phyloP scores from a whole-genome alignment of 106 monocot species.

The Apostasia shenzhenica region DNA sequence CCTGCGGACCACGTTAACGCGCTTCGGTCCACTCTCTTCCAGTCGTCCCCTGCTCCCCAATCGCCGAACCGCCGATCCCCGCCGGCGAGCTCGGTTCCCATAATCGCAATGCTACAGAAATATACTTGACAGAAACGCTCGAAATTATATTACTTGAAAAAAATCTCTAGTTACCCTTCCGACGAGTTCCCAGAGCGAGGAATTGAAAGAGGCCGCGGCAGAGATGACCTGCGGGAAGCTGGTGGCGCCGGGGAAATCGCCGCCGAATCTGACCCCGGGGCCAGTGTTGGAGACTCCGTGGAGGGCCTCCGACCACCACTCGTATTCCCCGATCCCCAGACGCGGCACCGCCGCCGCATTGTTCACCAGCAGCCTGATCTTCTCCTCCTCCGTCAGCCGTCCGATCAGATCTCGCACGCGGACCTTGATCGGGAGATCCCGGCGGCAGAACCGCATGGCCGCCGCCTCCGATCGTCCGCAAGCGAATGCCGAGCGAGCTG shows the following conservation, averaged over 20 bases:
- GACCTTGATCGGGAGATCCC: slow-evolving; percentile 12
- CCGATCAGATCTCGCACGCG: slow-evolving; percentile 25
- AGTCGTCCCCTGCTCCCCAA: too few species aligned
- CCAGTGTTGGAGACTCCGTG: slow-evolving; percentile 45
- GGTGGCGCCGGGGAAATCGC: slow-evolving; percentile 30
- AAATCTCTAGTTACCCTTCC: slow-evolving; percentile 11
- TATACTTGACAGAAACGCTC: too few species aligned
- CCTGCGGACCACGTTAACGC: too few species aligned
- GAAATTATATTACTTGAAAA: too few species aligned
- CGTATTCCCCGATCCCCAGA: slow-evolving; percentile 29
- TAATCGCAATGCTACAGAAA: too few species aligned
- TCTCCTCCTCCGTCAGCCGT: slow-evolving; percentile 28
- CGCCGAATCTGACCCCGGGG: slow-evolving; percentile 6
- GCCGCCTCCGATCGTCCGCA: not conserved
- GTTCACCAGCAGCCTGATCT: slow-evolving; percentile 30
- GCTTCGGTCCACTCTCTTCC: too few species aligned
- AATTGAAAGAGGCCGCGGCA: slow-evolving; percentile 42
- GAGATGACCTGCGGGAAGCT: slow-evolving; percentile 36
- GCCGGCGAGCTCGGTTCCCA: too few species aligned
- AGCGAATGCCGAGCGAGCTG: slow-evolving; percentile 1
- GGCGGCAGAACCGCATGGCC: not conserved
- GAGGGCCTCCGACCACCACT: slow-evolving; percentile 56
- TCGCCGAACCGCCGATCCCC: too few species aligned
- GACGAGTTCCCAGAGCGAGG: slow-evolving; percentile 28
- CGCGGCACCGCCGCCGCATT: slow-evolving; percentile 14